phyloP scores from a whole-genome alignment of 495 filamentous ascomycete genomes.

The Patellaria atrata region DNA sequence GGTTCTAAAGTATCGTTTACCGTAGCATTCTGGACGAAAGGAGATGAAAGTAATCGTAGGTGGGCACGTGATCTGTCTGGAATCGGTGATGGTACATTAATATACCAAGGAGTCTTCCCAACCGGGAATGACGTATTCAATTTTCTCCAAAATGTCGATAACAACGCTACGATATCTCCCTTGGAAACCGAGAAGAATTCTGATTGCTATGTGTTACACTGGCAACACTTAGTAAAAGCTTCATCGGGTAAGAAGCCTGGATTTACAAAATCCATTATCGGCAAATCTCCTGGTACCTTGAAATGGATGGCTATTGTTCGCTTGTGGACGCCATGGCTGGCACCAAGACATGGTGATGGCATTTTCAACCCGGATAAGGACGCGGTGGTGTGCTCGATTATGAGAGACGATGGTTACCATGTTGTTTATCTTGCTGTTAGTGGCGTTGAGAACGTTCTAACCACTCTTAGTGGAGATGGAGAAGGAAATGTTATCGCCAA shows the following conservation, averaged over 20 bases:
- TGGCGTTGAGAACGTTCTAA: conserved; percentile 57
- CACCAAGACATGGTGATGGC: conserved; percentile 64
- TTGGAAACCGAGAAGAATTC: no score
- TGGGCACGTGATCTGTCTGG: conserved; percentile 57
- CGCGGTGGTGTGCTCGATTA: conserved; percentile 67
- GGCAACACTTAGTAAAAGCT: conserved; percentile 39
- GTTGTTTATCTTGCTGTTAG: conserved; percentile 73
- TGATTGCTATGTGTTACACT: conserved; percentile 65
- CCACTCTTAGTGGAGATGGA: conserved; percentile 50
- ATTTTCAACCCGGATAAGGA: conserved; percentile 56
- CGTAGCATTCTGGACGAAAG: conserved; percentile 49
- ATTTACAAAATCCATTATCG: conserved; percentile 42
- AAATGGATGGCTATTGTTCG: conserved; percentile 70
- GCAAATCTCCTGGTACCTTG: conserved; percentile 39
- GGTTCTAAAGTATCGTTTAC: conserved; percentile 49
- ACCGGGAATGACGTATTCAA: conserved; percentile 32
- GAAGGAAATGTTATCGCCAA: conserved; percentile 53
- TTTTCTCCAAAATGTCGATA: neutral
- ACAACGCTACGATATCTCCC: conserved; percentile 1
- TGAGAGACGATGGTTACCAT: conserved; percentile 58
- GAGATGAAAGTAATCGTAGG: conserved; percentile 47
- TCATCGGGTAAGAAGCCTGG: conserved; percentile 43
- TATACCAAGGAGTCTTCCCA: conserved; percentile 29
- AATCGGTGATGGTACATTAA: conserved; percentile 46
- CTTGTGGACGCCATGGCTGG: conserved; percentile 74